Conservation (phyloP, 495 filamentous ascomycete species). For the Pyronema domesticum region DNA sequence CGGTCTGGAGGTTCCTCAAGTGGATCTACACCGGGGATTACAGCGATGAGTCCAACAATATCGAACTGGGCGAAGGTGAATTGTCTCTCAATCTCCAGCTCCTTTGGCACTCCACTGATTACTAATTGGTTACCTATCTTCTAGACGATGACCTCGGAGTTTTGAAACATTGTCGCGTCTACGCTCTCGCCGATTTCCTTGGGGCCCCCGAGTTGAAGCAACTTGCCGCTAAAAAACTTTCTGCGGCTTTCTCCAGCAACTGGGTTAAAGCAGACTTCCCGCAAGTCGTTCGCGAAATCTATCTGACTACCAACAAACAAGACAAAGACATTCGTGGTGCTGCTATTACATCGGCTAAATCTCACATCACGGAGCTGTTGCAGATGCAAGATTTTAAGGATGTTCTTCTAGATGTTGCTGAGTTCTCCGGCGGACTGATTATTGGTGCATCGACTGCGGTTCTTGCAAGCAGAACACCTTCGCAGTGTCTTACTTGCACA, state of each 20-base stretch:
- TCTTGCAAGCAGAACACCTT: too few relatives aligned
- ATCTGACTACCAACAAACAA: background rate
- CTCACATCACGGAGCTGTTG: background rate
- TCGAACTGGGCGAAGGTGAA: background rate
- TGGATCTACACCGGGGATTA: conserved; percentile 2
- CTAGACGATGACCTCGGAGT: background rate
- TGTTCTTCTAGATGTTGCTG: background rate
- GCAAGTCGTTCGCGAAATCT: background rate
- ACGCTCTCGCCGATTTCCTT: background rate
- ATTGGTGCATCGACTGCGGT: background rate
- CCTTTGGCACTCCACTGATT: background rate
- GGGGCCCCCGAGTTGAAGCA: background rate
- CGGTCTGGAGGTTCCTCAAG: background rate
- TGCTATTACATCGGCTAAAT: background rate
- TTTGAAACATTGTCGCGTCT: background rate
- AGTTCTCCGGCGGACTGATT: background rate
- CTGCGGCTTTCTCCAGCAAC: background rate
- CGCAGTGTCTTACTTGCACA: too few relatives aligned
- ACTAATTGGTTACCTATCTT: background rate
- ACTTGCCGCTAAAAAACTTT: background rate
- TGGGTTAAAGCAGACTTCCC: background rate
- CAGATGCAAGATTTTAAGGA: background rate
- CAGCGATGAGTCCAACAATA: background rate
- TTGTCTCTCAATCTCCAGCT: background rate
- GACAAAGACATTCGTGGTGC: background rate